These are phyloP conservation scores for Phytophthora constricta DNA, from an alignment of 352 stramenopile genomes.

Conservation along the genomic window DNA sequence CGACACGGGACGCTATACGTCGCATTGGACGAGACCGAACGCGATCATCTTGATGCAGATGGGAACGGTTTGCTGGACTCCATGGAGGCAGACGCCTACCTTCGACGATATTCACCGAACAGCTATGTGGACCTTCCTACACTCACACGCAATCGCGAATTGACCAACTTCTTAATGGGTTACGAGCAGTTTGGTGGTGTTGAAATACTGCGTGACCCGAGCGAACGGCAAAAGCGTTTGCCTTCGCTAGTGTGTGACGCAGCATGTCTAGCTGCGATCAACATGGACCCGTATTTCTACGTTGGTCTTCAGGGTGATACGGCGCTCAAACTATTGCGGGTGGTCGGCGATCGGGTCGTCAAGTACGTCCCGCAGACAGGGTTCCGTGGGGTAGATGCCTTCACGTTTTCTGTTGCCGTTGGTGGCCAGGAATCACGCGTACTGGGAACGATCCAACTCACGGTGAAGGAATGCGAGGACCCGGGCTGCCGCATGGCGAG, in stretches of 20 bases:
- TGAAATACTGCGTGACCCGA: conserved; percentile 54
- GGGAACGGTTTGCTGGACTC: conserved; percentile 62
- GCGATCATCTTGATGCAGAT: conserved; percentile 70
- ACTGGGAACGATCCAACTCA: conserved; percentile 62
- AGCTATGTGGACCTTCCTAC: conserved; percentile 52
- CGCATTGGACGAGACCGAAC: conserved; percentile 55
- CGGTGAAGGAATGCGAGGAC: conserved; percentile 68
- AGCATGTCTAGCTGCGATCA: conserved; percentile 46
- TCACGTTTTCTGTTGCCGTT: conserved; percentile 67
- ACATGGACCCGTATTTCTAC: conserved; percentile 73
- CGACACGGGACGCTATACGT: conserved; percentile 76
- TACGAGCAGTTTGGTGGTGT: conserved; percentile 57
- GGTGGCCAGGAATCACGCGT: conserved; percentile 48
- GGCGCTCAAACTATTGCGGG: conserved; percentile 50
- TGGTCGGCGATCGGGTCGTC: conserved; percentile 52
- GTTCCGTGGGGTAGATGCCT: conserved; percentile 58
- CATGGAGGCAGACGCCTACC: conserved; percentile 58
- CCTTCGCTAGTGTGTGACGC: conserved; percentile 58
- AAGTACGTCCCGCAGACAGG: conserved; percentile 62
- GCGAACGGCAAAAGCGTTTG: conserved; percentile 58
- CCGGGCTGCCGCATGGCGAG: conserved; percentile 40
- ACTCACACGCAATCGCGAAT: conserved; percentile 43
- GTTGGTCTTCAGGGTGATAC: conserved; percentile 50
- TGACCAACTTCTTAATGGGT: conserved; percentile 56
- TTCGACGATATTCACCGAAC: conserved; percentile 55